Conservation (phyloP, 1,284 basidiomycete species). For the Veloporphyrellus conicus region DNA sequence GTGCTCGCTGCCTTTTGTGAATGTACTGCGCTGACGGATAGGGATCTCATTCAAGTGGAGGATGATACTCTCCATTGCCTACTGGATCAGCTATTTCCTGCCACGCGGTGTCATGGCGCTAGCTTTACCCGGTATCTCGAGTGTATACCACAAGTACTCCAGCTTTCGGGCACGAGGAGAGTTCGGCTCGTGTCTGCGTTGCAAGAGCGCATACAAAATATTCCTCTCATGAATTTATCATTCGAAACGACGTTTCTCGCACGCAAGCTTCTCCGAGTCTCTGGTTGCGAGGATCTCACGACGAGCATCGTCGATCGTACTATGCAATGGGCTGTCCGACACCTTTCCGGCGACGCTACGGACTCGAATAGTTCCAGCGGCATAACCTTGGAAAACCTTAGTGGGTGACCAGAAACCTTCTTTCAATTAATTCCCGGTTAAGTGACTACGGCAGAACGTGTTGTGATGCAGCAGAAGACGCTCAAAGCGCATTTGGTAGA, state of each 20-base stretch:
- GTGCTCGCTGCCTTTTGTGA: constrained; percentile 29
- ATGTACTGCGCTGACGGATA: constrained; percentile 5
- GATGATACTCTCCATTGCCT: constrained; percentile 16
- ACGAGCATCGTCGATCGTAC: constrained; percentile 41
- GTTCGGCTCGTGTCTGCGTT: constrained; percentile 15
- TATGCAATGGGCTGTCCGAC: constrained; percentile 48
- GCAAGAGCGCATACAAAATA: constrained; percentile 14
- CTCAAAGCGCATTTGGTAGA: constrained; percentile 68
- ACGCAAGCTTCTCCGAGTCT: constrained; percentile 15
- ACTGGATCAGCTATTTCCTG: constrained; percentile 16
- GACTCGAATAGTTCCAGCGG: constrained; percentile 16
- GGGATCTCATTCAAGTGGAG: constrained; percentile 19
- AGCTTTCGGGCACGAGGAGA: constrained; percentile 12
- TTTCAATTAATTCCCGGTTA: background rate
- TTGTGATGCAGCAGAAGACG: constrained; percentile 30
- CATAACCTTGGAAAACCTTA: constrained; percentile 34
- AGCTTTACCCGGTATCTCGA: constrained; percentile 4
- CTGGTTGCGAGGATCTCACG: constrained; percentile 27
- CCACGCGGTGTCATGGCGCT: background rate
- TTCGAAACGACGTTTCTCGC: constrained; percentile 33
- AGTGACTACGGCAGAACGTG: constrained; percentile 21
- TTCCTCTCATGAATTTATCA: constrained; percentile 17
- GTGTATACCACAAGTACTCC: constrained; percentile 22
- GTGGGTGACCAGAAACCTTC: constrained; percentile 31
- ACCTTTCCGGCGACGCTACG: constrained; percentile 34